Percentiles rank a stretch among this genome's conserved stretches.
These are phyloP conservation scores for Auricularia heimuer DNA, from an alignment of 768 basidiomycete species.

Conservation along the genomic window DNA sequence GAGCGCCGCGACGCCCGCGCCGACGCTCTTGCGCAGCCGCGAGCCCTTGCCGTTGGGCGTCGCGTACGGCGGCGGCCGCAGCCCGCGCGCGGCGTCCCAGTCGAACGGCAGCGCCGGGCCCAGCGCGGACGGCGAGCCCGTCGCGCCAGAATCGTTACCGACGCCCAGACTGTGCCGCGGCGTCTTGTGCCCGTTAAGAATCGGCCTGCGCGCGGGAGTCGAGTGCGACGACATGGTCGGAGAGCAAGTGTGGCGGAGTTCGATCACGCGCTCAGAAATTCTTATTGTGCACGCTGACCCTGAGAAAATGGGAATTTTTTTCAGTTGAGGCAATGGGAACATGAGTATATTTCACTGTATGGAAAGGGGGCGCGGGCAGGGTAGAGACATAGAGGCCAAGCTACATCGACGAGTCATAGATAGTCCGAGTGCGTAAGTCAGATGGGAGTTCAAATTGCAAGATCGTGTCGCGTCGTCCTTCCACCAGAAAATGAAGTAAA, in stretches of 20 bases:
- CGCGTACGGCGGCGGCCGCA: conserved; percentile 61
- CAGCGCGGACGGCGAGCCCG: not conserved
- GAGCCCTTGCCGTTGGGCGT: conserved; percentile 25
- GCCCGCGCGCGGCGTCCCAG: conserved; percentile 74
- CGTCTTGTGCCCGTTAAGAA: not conserved
- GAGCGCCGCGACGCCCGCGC: conserved; percentile 21
- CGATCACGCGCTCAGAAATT: not conserved
- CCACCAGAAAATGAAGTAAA: not conserved
- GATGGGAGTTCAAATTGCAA: not conserved
- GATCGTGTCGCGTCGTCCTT: not conserved
- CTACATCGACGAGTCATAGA: not conserved
- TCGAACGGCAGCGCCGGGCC: conserved; percentile 38
- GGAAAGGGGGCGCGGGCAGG: not conserved
- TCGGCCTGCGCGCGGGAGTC: not conserved
- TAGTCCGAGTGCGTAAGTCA: not conserved
- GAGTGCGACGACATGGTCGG: not conserved
- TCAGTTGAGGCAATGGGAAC: not conserved
- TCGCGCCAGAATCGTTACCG: too few relatives aligned
- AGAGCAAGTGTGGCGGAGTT: not conserved
- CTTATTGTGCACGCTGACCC: not conserved
- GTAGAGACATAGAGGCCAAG: not conserved
- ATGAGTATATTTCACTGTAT: not conserved
- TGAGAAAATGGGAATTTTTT: not conserved
- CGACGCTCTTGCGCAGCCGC: conserved; percentile 14
- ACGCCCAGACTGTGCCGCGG: not conserved